A percentile compares a stretch with the other conserved stretches of the same genome.
These are phyloP conservation scores for Gossypium sturtianum DNA, from an alignment of 345 rosid species.

Conservation along the genomic window DNA sequence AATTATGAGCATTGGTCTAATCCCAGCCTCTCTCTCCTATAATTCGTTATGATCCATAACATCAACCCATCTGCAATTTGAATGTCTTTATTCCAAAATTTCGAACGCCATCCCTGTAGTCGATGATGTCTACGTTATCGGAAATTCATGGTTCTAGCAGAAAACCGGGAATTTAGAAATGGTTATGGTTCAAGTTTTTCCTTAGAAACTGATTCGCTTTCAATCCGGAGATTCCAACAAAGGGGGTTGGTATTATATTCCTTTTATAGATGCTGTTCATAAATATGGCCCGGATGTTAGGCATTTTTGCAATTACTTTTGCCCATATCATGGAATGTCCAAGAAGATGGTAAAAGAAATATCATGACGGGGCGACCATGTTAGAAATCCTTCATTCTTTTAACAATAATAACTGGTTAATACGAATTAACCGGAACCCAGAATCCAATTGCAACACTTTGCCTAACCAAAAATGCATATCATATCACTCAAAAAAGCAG, in stretches of 20 bases:
- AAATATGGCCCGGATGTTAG: neutral
- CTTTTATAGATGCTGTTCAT: neutral
- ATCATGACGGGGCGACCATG: neutral
- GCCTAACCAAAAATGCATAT: no score
- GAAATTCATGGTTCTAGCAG: neutral
- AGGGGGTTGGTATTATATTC: neutral
- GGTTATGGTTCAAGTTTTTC: neutral
- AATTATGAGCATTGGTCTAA: constrained; percentile 13
- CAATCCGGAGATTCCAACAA: neutral
- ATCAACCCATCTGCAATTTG: neutral
- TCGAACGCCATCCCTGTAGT: neutral
- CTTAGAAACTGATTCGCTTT: neutral
- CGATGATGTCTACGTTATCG: no score
- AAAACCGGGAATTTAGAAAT: neutral
- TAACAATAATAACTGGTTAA: no score
- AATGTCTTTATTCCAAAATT: neutral
- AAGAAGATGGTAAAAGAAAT: constrained; percentile 4
- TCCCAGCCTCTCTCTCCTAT: constrained; percentile 10
- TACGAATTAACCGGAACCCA: no score
- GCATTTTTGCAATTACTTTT: constrained; percentile 1
- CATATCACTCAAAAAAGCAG: no score
- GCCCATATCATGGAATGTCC: constrained; percentile 8
- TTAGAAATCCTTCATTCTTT: no score
- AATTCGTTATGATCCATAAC: neutral
- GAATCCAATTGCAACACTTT: no score